phyloP scores from a whole-genome alignment of 176 grass and related monocot genomes.

The Ampelocalamus luodianensis region DNA sequence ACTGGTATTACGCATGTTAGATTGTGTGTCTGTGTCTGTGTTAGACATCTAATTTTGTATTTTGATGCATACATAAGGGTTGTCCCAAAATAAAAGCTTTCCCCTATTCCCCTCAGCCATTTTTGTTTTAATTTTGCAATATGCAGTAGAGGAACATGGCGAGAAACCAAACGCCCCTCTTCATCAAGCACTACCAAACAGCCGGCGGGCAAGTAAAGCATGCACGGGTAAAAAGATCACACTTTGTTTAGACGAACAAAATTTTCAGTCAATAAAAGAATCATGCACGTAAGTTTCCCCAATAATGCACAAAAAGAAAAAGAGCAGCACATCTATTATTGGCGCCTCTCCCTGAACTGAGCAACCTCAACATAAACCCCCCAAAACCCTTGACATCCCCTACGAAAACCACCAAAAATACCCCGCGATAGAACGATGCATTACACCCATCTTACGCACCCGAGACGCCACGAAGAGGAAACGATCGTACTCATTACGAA shows the following conservation, averaged over 20 bases:
- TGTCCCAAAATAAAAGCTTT: slow-evolving; percentile 3
- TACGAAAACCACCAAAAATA: not conserved
- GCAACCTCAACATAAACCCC: not conserved
- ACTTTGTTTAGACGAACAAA: not conserved
- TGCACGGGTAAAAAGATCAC: not conserved
- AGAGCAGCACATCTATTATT: slow-evolving; percentile 1
- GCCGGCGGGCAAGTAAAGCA: not conserved
- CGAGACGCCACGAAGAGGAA: too few species aligned
- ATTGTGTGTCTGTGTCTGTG: too few species aligned
- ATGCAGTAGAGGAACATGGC: not conserved
- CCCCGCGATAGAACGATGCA: not conserved
- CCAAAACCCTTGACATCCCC: not conserved
- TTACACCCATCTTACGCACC: not conserved
- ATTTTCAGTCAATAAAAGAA: not conserved
- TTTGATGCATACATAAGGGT: not conserved
- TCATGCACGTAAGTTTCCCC: not conserved
- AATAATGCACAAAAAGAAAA: not conserved
- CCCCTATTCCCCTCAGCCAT: not conserved
- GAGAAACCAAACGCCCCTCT: not conserved
- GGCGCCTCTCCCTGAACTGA: not conserved
- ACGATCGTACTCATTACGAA: too few species aligned
- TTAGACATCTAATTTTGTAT: not conserved
- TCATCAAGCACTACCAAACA: slow-evolving; percentile 11
- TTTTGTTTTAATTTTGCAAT: not conserved
- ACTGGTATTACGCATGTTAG: not conserved